These are phyloP conservation scores for Wickerhamiella domercqiae DNA, from an alignment of 805 yeast genomes.

Conservation along the genomic window DNA sequence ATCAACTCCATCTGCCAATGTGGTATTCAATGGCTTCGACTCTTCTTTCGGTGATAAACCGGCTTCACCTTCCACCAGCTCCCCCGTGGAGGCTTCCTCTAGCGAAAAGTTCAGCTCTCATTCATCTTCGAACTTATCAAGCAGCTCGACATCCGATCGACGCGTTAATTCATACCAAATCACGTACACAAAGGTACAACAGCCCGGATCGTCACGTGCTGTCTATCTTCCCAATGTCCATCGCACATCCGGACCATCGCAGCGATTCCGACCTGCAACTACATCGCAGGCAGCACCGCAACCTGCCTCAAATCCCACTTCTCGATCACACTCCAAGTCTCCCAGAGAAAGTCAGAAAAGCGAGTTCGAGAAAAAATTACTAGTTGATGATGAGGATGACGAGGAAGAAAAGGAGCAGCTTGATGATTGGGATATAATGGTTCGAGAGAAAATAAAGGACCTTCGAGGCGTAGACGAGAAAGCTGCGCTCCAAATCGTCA, in stretches of 20 bases:
- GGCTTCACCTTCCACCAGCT: neutral
- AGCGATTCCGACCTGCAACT: neutral
- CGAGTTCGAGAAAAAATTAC: constrained; percentile 3
- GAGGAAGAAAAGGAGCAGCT: constrained; percentile 10
- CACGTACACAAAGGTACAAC: neutral
- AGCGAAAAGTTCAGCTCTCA: neutral
- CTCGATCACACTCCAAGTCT: neutral
- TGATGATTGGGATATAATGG: constrained; percentile 23
- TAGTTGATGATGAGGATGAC: constrained; percentile 7
- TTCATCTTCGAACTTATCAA: no score
- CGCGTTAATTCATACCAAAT: constrained; percentile 1
- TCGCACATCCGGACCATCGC: constrained; percentile 1
- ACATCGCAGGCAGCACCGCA: neutral
- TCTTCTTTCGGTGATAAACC: neutral
- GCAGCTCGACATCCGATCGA: constrained; percentile 1
- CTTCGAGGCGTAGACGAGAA: constrained; percentile 55
- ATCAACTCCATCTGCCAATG: neutral
- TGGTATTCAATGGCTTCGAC: neutral
- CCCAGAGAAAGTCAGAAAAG: neutral
- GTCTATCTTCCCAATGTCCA: neutral
- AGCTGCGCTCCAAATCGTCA: constrained; percentile 71
- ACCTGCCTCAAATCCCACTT: neutral
- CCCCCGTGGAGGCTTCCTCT: neutral
- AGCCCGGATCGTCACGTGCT: neutral
- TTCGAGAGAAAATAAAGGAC: constrained; percentile 22